Base-by-base conservation (phyloP, 2,329 filamentous ascomycete genomes). In the Neofusicoccum cordaticola region DNA sequence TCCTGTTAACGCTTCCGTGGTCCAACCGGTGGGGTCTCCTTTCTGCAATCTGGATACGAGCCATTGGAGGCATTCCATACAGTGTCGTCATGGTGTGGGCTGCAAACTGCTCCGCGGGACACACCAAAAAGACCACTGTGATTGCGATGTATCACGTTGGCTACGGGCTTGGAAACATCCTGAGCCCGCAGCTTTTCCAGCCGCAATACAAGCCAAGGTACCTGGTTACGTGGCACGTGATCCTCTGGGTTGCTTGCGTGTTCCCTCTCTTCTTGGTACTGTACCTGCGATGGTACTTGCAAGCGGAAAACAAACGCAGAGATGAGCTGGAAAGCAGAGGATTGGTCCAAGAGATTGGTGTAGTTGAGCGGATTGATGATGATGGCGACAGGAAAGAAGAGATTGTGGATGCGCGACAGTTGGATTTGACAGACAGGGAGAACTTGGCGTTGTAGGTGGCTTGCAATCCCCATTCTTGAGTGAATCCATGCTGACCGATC, bases 41-140 rank as follows among this genome's bases (percentile, higher is more conserved):
- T 8, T 69, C 72, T 1, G 77, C 75, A 1, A 78, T 78, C 51
- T 80, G 77, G 72, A 76, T 79, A 48, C 71, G 76, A 4, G 74
- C 76, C 2, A 71, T 69, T 1, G 77, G 77, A 75, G 53, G 53
- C n/a, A 58, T 58, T 2, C 53, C 53, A 15, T 58, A 58, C 31
- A 47, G 41, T 15, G 69, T 69, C 45, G 69, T 71, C 11, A 58
- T 58, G 53, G n/a, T 58, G 12, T 58, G 53, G 53, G 53, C 53
- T 2, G 53, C 53, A 0, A 58, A 58, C 41, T 58, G 53, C 53
- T 58, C 53, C 1, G 53, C 53, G 1, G 2, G 79, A 1, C 78
- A 80, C 65, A 80, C 79, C 0, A 81, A 81, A 68, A 81, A 81
- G 66, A 75, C 79, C 2, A 80, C 78, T 1, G 72, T 77, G 22